phyloP scores from a whole-genome alignment of 495 filamentous ascomycete species.

The Penicillium pancosmium region DNA sequence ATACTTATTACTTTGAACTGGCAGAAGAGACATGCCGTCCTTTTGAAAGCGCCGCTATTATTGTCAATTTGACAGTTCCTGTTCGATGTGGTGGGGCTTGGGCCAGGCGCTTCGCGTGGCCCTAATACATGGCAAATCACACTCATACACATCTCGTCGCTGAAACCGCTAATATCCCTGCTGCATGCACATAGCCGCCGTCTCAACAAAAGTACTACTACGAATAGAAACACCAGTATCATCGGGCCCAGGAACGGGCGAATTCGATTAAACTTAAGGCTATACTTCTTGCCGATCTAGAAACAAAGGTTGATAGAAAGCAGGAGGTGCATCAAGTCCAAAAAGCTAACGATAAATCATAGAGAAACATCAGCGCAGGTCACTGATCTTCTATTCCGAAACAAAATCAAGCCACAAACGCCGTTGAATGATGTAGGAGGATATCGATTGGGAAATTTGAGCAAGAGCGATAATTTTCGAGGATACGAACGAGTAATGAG shows the following conservation, averaged over 20 bases:
- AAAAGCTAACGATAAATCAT: constrained; percentile 6
- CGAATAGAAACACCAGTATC: not conserved
- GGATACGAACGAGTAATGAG: not conserved
- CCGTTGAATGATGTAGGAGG: constrained; percentile 17
- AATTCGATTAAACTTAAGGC: constrained; percentile 1
- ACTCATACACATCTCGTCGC: not conserved
- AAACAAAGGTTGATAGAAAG: not conserved
- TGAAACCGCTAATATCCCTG: constrained; percentile 17
- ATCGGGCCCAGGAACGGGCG: not conserved
- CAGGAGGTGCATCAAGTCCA: not conserved
- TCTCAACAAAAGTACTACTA: not conserved
- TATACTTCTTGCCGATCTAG: not conserved
- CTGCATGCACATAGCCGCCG: constrained; percentile 23
- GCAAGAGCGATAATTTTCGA: not conserved
- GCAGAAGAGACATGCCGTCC: not conserved
- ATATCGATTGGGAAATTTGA: constrained; percentile 2
- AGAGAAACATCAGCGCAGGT: not conserved
- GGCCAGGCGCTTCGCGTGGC: constrained; percentile 11
- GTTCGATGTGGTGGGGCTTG: not conserved
- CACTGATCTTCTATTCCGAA: not conserved
- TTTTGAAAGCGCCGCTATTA: constrained; percentile 11
- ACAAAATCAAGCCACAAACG: constrained; percentile 10
- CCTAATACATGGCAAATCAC: constrained; percentile 9
- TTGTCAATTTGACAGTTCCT: not conserved
- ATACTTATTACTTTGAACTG: no score